A percentile compares a stretch with the other conserved stretches of the same genome.
Conservation (phyloP, 768 basidiomycete genomes). For the Amanita molliuscula region DNA sequence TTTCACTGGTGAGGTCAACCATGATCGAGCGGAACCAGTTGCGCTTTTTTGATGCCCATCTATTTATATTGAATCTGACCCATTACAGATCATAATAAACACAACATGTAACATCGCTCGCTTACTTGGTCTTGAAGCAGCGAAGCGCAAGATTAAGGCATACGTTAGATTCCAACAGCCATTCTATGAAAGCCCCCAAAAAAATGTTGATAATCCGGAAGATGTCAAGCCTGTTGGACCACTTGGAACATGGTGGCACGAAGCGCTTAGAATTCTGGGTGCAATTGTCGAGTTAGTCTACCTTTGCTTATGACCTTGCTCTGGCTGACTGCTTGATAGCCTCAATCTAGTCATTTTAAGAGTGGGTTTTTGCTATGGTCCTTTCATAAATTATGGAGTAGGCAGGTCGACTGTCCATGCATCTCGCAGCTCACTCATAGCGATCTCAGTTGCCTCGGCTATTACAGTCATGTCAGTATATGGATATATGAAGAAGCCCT, state of each 20-base stretch:
- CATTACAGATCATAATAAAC: conserved; percentile 61
- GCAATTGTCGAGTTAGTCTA: conserved; percentile 56
- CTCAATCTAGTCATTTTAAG: conserved; percentile 76
- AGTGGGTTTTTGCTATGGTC: conserved; percentile 70
- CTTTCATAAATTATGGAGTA: conserved; percentile 64
- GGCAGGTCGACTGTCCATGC: conserved; percentile 29
- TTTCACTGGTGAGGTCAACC: conserved; percentile 69
- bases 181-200: conserved; percentile 67
- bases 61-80: conserved; percentile 1
- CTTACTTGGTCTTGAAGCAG: conserved; percentile 65
- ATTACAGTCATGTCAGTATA: conserved; percentile 75
- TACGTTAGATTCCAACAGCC: conserved; percentile 72
- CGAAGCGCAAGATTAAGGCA: conserved; percentile 67
- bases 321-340: conserved; percentile 24
- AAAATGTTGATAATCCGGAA: conserved; percentile 60
- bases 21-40: conserved; percentile 70
- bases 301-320: conserved; percentile 2
- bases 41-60: conserved; percentile 13
- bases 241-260: conserved; percentile 84
- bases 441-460: conserved; percentile 47
- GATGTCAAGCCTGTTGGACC: conserved; percentile 62
- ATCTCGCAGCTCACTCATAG: conserved; percentile 2
- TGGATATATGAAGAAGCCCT: conserved; percentile 72
- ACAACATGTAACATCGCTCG: conserved; percentile 63
- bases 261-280: conserved; percentile 64